Evolutionary conservation across 2,329 filamentous ascomycete genomes (phyloP), one percentile per base, ranked within the genome.

Genomic region (Myriosclerotinia duriaeana): DNA sequence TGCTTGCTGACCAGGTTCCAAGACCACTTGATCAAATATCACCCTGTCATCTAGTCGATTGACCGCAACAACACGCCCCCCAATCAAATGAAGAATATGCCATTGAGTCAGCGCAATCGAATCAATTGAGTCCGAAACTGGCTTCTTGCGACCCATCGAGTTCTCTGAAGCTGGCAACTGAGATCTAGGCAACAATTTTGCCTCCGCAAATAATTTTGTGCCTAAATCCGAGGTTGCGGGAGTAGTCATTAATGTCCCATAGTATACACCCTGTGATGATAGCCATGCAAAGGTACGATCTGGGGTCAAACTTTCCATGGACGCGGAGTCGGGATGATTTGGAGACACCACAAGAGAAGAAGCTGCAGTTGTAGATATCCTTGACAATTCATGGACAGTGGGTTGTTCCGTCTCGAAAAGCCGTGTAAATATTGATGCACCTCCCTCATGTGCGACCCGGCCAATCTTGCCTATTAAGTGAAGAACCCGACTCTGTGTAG

Each of bases 281-380:
- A 98, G 84, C 95, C 95, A 99, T 0, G 93, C 95, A 79, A 93
- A 99, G 46, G 88, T 86, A 64, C 91, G 83, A 76, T 95, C 91
- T 0, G 82, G 80, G 14, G 82, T 79, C 6, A 83, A 79, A 60
- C 88, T 85, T 53, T 89, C 85, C 48, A 83, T 79, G 0, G 81
- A 79, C 30, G 78, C 79, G 14, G 75, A 79, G 72, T 89, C 87
- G 20, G 86, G 81, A 2, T 84, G 78, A 71, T 96, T 90, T 0
- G 94, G 92, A 20, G 92, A 94, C 20, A 96, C 83, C 1, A 87
- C 87, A 44, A 98, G 80, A 0, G 83, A 81, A 1, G 91, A 93
- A 17, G 86, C 82, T 2, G 87, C 85, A 0, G 83, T 80, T 5
- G 80, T 78, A 1, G 87, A 83, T 1, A 88, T 79, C 56, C 86